Evolutionary conservation across 2,329 filamentous ascomycete genomes (phyloP).

Genomic region (Cadophora sp.): DNA sequence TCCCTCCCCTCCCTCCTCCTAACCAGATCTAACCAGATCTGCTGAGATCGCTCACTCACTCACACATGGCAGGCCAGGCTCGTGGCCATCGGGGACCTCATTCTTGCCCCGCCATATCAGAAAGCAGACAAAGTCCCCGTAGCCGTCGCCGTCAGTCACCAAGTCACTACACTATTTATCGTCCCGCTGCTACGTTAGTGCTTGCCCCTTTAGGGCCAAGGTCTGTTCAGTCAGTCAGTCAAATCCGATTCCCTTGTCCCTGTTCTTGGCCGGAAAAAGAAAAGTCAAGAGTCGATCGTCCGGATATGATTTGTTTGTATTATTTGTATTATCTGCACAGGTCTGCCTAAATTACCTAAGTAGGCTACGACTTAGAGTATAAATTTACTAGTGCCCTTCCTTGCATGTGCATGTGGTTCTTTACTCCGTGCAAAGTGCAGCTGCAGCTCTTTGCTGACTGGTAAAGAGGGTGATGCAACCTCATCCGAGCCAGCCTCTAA

Average conservation of each 20-base stretch:
- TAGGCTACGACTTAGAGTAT: too few species aligned
- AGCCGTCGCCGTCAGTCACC: too few species aligned
- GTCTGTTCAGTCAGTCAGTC: not conserved
- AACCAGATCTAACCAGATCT: not conserved
- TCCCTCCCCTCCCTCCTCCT: too few species aligned
- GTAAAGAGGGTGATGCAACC: too few species aligned
- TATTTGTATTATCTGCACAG: not conserved
- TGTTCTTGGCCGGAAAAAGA: not conserved
- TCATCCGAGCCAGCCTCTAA: too few species aligned
- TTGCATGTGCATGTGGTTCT: too few species aligned
- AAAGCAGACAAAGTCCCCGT: not conserved
- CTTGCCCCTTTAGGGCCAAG: not conserved
- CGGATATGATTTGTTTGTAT: constrained; percentile 3
- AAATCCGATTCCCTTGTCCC: too few species aligned
- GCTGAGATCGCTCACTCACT: not conserved
- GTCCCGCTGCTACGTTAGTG: constrained; percentile 9
- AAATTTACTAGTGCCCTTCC: too few species aligned
- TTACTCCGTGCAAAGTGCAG: too few species aligned
- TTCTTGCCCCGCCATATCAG: not conserved
- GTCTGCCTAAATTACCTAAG: too few species aligned
- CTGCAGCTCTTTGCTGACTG: too few species aligned
- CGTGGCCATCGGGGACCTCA: not conserved
- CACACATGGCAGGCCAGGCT: not conserved
- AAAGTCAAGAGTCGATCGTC: not conserved
- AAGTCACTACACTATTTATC: too few species aligned